Conservation (phyloP, 1,284 basidiomycete genomes). For the Cystobasidiaceae sp. region DNA sequence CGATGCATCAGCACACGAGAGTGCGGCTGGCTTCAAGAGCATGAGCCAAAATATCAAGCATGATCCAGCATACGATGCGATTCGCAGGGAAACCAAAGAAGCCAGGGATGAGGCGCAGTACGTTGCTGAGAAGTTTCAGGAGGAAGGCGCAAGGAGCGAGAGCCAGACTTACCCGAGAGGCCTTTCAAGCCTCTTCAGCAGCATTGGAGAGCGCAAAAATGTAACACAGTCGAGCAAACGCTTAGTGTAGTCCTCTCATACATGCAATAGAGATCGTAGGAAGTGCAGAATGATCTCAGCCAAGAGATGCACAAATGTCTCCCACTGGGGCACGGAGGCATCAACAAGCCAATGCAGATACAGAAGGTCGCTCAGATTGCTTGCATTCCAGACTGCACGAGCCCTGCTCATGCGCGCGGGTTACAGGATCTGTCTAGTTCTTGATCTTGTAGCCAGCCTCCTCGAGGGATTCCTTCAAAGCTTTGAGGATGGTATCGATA, state of each 20-base stretch:
- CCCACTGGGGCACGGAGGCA: not conserved
- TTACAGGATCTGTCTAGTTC: too few species aligned
- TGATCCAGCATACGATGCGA: not conserved
- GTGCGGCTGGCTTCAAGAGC: not conserved
- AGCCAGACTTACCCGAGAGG: constrained; percentile 1
- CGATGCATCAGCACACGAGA: not conserved
- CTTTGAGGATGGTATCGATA: constrained; percentile 66
- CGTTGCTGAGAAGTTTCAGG: not conserved
- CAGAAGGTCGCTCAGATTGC: not conserved
- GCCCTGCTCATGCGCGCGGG: too few species aligned
- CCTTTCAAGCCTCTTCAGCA: constrained; percentile 19
- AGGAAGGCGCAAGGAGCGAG: constrained; percentile 20
- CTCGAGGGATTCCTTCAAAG: constrained; percentile 56
- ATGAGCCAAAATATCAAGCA: constrained; percentile 10
- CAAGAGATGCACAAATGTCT: too few species aligned
- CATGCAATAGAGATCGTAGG: not conserved
- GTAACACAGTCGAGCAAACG: constrained; percentile 25
- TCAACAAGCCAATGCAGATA: too few species aligned
- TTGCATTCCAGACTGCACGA: too few species aligned
- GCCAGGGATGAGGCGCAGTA: constrained; percentile 6
- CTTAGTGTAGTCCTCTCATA: constrained; percentile 6
- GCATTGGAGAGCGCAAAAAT: constrained; percentile 24
- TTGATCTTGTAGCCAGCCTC: constrained; percentile 49
- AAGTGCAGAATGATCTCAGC: too few species aligned
- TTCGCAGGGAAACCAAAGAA: constrained; percentile 5